phyloP scores from a whole-genome alignment of 2,329 filamentous ascomycete species.

The Ophiostoma piceae region DNA sequence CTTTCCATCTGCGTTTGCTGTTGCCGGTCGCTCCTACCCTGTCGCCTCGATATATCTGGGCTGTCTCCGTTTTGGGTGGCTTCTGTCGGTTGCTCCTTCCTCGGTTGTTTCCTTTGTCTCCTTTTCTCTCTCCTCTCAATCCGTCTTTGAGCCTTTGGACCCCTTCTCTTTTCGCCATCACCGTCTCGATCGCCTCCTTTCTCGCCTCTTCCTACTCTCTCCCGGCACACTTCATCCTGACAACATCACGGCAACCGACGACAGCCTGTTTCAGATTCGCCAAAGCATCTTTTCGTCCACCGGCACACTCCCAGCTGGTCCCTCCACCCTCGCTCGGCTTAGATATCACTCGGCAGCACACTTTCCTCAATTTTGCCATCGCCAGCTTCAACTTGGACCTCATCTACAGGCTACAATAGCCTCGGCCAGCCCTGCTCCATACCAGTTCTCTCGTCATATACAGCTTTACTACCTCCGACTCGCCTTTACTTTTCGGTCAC shows the following conservation, averaged over 20 bases:
- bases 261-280: not conserved
- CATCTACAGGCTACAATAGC: not conserved
- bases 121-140: not conserved
- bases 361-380: not conserved
- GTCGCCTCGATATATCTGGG: not conserved
- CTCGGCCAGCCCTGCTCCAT: too few species aligned
- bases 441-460: not conserved
- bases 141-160: not conserved
- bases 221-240: not conserved
- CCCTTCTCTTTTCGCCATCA: not conserved
- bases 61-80: constrained; percentile 6
- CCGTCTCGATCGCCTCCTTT: not conserved
- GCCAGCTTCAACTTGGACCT: not conserved
- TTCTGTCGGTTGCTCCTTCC: constrained; percentile 7
- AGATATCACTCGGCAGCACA: not conserved
- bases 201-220: not conserved
- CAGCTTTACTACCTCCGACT: not conserved
- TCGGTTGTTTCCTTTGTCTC: not conserved
- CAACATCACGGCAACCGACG: not conserved
- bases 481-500: not conserved
- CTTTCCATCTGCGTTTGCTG: constrained; percentile 8
- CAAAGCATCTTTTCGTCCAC: not conserved
- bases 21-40: constrained; percentile 8
- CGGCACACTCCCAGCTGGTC: not conserved
- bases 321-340: not conserved